phyloP scores from a whole-genome alignment of 129 eudicot genomes.

The Helianthus annuus region HanXRQr2.0-SUNRISE NC_035448.2:202796261-202796760 shows the following conservation, averaged over 20 bases:
- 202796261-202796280: constrained; percentile 82
- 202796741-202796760: constrained; percentile 67
- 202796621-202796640: too few relatives aligned
- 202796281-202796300: constrained; percentile 80
- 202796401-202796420: not conserved
- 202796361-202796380: not conserved
- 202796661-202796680: not conserved
- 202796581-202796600: not conserved
- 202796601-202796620: not conserved
- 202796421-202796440: not conserved
- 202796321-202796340: constrained; percentile 22
- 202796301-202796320: constrained; percentile 35
- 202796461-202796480: not conserved
- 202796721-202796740: constrained; percentile 16
- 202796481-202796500: not conserved
- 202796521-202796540: too few relatives aligned
- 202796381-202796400: not conserved
- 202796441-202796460: not conserved
- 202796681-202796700: constrained; percentile 14
- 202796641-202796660: not conserved
- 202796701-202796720: constrained; percentile 16
- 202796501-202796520: too few relatives aligned
- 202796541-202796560: not conserved
- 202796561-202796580: not conserved
- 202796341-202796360: constrained; percentile 13